phyloP scores from a whole-genome alignment of 371 early-diverging fungal genomes.

The Actinomortierella wolfii region DNA sequence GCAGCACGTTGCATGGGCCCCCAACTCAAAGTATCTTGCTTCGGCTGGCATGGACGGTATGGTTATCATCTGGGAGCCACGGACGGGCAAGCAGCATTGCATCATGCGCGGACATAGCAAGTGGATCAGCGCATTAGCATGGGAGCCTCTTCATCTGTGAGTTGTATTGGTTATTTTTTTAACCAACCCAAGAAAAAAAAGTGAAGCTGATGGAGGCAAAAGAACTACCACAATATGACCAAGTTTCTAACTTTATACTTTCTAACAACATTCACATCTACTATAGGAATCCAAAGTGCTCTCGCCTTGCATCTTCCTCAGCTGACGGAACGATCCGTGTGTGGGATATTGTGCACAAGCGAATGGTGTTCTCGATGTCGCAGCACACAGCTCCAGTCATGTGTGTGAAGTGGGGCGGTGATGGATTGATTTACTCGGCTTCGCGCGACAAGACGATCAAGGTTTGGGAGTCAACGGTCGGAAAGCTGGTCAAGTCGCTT shows the following conservation, averaged over 20 bases:
- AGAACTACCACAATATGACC: not conserved
- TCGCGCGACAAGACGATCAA: slow-evolving; percentile 94
- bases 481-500: slow-evolving; percentile 83
- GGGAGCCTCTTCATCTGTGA: slow-evolving; percentile 92
- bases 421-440: slow-evolving; percentile 90
- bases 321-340: slow-evolving; percentile 96
- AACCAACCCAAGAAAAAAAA: not conserved
- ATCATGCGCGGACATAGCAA: slow-evolving; percentile 86
- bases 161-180: slow-evolving; percentile 10
- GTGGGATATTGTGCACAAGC: slow-evolving; percentile 89
- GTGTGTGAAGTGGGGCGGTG: slow-evolving; percentile 95
- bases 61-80: slow-evolving; percentile 87
- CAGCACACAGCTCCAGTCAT: slow-evolving; percentile 93
- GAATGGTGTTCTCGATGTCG: slow-evolving; percentile 78
- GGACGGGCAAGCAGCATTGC: slow-evolving; percentile 84
- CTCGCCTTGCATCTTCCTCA: slow-evolving; percentile 89
- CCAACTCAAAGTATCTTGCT: slow-evolving; percentile 84
- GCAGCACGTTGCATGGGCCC: slow-evolving; percentile 91
- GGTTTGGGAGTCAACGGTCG: slow-evolving; percentile 85
- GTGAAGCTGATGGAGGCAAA: too few species aligned
- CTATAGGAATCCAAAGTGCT: slow-evolving; percentile 67
- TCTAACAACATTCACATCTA: not conserved
- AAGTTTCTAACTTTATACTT: not conserved
- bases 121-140: slow-evolving; percentile 87
- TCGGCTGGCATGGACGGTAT: slow-evolving; percentile 96